Conservation (phyloP, 2,329 filamentous ascomycete genomes). For the Colletotrichum sp. region DNA sequence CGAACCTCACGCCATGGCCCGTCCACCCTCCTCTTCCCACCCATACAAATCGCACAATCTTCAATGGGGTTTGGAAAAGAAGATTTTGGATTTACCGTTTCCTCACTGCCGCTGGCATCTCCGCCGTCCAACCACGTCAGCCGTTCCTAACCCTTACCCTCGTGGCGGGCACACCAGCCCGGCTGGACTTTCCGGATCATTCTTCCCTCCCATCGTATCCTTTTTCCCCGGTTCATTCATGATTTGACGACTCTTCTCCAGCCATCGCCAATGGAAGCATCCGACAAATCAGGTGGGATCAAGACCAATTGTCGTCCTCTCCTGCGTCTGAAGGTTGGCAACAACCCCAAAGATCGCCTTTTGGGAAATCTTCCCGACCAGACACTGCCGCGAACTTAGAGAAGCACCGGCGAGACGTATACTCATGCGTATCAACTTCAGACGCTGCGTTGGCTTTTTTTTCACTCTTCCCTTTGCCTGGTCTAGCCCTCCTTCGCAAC, state of each 20-base stretch:
- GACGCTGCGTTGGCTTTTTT: neutral
- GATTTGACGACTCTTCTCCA: neutral
- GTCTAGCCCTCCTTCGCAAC: neutral
- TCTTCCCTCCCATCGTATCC: neutral
- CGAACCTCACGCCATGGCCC: conserved; percentile 12
- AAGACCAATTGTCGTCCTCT: neutral
- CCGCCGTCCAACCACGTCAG: neutral
- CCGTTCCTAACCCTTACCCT: neutral
- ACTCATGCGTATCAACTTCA: neutral
- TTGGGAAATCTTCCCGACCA: neutral
- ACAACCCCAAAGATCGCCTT: neutral
- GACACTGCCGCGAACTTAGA: neutral
- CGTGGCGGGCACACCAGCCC: neutral
- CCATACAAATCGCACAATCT: neutral
- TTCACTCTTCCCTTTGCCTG: neutral
- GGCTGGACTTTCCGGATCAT: neutral
- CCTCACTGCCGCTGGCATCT: neutral
- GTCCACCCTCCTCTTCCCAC: neutral
- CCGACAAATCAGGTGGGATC: neutral
- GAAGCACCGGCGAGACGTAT: neutral
- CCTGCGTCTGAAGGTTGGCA: too few species aligned
- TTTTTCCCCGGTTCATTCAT: neutral
- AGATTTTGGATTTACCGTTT: neutral
- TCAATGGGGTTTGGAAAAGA: neutral
- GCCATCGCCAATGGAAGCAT: neutral